Conservation (phyloP, 495 filamentous ascomycete species). For the Neurospora sp. region DNA sequence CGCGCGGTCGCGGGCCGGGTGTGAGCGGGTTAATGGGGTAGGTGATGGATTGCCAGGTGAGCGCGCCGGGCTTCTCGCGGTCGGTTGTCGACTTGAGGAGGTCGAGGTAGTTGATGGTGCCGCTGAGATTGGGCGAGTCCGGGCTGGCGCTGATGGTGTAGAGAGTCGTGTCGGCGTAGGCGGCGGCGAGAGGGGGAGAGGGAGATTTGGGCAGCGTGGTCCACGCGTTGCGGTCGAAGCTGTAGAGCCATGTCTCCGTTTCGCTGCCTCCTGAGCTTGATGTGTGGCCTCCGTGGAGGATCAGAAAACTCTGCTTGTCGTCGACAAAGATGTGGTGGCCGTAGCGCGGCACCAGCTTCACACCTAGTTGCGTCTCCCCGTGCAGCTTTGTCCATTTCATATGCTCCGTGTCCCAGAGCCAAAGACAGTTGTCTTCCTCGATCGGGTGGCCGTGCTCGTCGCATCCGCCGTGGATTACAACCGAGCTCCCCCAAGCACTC, state of each 20-base stretch:
- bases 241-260: conserved; percentile 39
- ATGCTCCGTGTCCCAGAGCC: conserved; percentile 36
- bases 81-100: conserved; percentile 23
- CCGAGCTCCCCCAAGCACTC: conserved; percentile 22
- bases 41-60: conserved; percentile 31
- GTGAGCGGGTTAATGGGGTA: conserved; percentile 39
- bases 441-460: conserved; percentile 24
- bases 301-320: conserved; percentile 22
- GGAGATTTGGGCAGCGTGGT: conserved; percentile 32
- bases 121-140: conserved; percentile 19
- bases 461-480: conserved; percentile 38
- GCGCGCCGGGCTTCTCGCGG: conserved; percentile 15
- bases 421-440: conserved; percentile 34
- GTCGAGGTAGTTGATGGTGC: conserved; percentile 33
- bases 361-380: conserved; percentile 12
- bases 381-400: conserved; percentile 24
- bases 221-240: conserved; percentile 32
- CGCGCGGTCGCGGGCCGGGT: conserved; percentile 35
- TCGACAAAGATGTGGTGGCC: conserved; percentile 19
- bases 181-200: conserved; percentile 20
- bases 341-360: conserved; percentile 10
- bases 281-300: conserved; percentile 33
- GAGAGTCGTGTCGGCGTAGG: conserved; percentile 32
- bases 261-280: conserved; percentile 4
- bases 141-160: conserved; percentile 30